A percentile compares a stretch with the other conserved stretches of the same genome.
phyloP scores from a whole-genome alignment of 2,329 filamentous ascomycete species.

The Aspergillus brunneoviolaceus region DNA sequence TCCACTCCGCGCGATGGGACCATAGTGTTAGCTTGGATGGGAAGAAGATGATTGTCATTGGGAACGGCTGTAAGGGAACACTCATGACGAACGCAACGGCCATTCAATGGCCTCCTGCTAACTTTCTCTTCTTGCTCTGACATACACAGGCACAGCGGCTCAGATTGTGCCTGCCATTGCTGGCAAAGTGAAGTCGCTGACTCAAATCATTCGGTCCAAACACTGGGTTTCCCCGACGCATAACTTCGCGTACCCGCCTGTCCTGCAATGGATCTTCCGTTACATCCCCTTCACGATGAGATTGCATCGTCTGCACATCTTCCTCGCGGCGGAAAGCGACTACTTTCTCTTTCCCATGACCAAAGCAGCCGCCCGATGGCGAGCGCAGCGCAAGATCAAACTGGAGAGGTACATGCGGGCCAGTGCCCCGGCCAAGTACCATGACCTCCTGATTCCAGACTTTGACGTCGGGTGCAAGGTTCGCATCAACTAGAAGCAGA shows the following conservation, averaged over 20 bases:
- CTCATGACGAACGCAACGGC: no score
- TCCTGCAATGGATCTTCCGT: slow-evolving; percentile 49
- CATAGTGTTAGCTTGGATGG: slow-evolving; percentile 23
- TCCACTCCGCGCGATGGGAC: slow-evolving; percentile 31
- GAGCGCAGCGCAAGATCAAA: slow-evolving; percentile 32
- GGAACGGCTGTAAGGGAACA: slow-evolving; percentile 33
- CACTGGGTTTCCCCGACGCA: slow-evolving; percentile 55
- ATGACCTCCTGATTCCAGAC: slow-evolving; percentile 13
- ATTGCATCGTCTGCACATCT: slow-evolving; percentile 39
- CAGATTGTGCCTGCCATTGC: slow-evolving; percentile 30
- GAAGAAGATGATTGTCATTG: slow-evolving; percentile 30
- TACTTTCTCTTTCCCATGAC: slow-evolving; percentile 43
- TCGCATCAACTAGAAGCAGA: background rate
- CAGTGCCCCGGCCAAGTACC: slow-evolving; percentile 10
- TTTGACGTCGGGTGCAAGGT: slow-evolving; percentile 17
- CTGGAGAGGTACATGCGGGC: slow-evolving; percentile 39
- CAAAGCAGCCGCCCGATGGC: slow-evolving; percentile 41
- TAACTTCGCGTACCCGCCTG: slow-evolving; percentile 47
- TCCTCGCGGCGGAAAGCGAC: slow-evolving; percentile 27
- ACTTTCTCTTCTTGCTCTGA: no score
- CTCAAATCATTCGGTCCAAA: slow-evolving; percentile 57
- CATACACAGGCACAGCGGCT: slow-evolving; percentile 22
- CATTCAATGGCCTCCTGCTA: no score
- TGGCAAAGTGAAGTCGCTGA: slow-evolving; percentile 53
- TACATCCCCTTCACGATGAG: slow-evolving; percentile 48